A percentile compares a stretch with the other conserved stretches of the same genome.
Evolutionary conservation across 31 red algal species (phyloP).

Genomic region (Endocladia muricata): DNA sequence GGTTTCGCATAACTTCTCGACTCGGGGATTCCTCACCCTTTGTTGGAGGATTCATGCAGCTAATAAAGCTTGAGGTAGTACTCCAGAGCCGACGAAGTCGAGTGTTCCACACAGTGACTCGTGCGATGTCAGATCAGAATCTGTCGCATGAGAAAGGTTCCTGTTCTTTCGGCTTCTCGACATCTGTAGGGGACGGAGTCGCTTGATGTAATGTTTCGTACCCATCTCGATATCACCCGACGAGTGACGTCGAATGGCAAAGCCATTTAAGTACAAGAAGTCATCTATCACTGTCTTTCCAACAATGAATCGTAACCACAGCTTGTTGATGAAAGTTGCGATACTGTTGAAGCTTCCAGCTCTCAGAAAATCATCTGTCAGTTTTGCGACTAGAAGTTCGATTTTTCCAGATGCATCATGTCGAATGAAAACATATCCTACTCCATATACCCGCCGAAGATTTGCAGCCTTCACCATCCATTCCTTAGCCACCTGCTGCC

Average conservation of each 20-base stretch:
- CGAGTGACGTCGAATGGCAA: neutral
- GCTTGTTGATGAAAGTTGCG: neutral
- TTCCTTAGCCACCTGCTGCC: neutral
- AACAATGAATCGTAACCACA: neutral
- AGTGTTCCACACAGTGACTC: neutral
- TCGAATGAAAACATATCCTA: neutral
- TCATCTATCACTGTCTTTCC: neutral
- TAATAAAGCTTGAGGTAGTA: slow-evolving; percentile 2
- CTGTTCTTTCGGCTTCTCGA: neutral
- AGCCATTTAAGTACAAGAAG: neutral
- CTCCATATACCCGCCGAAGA: slow-evolving; percentile 1
- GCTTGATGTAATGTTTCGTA: neutral
- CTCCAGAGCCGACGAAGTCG: neutral
- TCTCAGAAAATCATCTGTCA: slow-evolving; percentile 28
- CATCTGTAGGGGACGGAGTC: neutral
- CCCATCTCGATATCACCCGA: neutral
- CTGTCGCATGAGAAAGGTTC: neutral
- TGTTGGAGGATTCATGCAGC: slow-evolving; percentile 2
- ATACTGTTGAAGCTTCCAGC: neutral
- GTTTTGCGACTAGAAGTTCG: slow-evolving; percentile 8
- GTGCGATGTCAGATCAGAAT: neutral
- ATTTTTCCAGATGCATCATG: neutral
- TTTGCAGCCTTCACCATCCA: neutral
- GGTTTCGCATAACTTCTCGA: slow-evolving; percentile 1
- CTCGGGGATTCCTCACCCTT: neutral